Base-by-base conservation (phyloP, 208 protist genomes). In the Trypanosoma caninum region DNA sequence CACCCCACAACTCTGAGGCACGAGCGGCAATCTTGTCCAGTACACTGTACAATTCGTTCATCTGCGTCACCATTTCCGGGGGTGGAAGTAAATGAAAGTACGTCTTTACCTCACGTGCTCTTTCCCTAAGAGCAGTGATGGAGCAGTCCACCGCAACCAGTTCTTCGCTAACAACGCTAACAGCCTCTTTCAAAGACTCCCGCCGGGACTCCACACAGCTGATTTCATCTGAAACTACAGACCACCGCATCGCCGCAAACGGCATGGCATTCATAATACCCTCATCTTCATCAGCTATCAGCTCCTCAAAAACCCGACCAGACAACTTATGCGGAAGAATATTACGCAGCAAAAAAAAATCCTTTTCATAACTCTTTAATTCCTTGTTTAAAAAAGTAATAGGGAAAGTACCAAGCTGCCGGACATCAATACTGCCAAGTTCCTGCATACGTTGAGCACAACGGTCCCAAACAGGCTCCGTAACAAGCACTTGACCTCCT, bases 21-120 rank as follows among this genome's bases (percentile, higher is more conserved):
- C 78, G 80, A 16, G 79, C 35, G 0, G 81, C 89, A 30, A 95
- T 76, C 62, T 81, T 76, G 52, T 95, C 85, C 77, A 89, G 80
- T 5, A 91, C 76, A 41, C 45, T 69, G 70, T 91, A 95, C 23
- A 95, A 74, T 53, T 92, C 81, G 61, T 92, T 92, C 74, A 95
- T 73, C 65, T 91, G 81, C 25, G 41, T 53, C 22, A 91, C 78
- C 85, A 95, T 92, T 60, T 91, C 89, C 0, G 73, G 73, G 6
- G 89, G 89, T 14, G 85, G 82, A 11, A 95, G 69, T 5, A 91
- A 57, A 59, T 92, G 89, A 70, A 95, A 95, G 59, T 91, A 77
- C 25, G 76, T 62, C 41, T 73, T 84, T 8, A 57, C 52, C 18
- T 72, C 48, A 14, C 82, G 71, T 20, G 81, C 63, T 2, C 73